Evolutionary conservation across 352 stramenopile species (phyloP), one percentile per base, ranked within the genome.

Genomic region (Phytophthora megakarya): DNA sequence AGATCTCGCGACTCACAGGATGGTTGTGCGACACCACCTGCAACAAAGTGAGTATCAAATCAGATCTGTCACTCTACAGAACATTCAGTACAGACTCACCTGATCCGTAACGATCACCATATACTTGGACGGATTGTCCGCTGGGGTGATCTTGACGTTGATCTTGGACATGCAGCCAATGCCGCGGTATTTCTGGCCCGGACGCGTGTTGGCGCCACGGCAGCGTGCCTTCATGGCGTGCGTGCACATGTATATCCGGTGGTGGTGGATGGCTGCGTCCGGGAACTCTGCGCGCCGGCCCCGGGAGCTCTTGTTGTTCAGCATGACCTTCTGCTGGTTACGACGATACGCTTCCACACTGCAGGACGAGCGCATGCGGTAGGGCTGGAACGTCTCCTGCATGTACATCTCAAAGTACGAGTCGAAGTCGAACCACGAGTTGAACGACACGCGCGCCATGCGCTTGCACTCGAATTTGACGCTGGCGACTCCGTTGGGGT

Each of bases 191-290:
- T 92, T 92, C 26, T 93, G 85, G 1, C 85, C 85, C 0, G 85
- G 81, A 7, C 85, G 85, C 18, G 81, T 92, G 30, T 83, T 90
- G 8, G 85, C 83, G 26, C 85, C 85, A 23, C 85, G 85, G 59
- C 82, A 93, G 15, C 85, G 77, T 28, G 85, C 85, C 61, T 93
- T 93, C 85, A 93, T 93, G 38, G 85, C 85, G 70, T 93, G 85
- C 42, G 85, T 93, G 72, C 85, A 93, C 85, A 93, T 93, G 67
- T 93, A 93, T 86, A 93, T 93, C 76, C 85, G 85, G 59, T 93
- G 85, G 67, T 93, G 85, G 58, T 93, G 85, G 65, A 92, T 90
- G 43, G 85, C 85, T 38, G 80, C 70, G 55, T 93, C 85, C 5
- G 85, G 85, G 32, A 93, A 93, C 64, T 93, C 85, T 28, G 89